phyloP scores from a whole-genome alignment of 805 yeast species.

The Hanseniaspora thailandica region DNA sequence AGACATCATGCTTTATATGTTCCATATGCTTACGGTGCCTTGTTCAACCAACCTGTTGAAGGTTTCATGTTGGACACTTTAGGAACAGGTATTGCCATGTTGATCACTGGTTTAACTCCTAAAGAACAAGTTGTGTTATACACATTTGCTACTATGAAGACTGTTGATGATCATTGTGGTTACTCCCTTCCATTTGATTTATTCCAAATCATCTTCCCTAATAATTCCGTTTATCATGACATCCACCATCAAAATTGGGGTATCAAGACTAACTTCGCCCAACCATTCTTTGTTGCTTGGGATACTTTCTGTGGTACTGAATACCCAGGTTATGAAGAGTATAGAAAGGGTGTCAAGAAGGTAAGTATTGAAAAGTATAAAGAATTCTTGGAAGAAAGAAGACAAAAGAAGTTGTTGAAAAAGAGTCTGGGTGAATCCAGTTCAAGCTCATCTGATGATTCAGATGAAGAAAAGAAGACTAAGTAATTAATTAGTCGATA shows the following conservation, averaged over 20 bases:
- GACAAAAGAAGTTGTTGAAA: slow-evolving; percentile 23
- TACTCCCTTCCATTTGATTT: slow-evolving; percentile 85
- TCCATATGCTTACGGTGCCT: slow-evolving; percentile 93
- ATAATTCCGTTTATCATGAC: slow-evolving; percentile 91
- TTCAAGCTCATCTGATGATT: neutral
- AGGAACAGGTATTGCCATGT: slow-evolving; percentile 78
- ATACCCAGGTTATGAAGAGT: slow-evolving; percentile 54
- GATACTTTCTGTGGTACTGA: slow-evolving; percentile 62
- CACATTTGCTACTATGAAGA: slow-evolving; percentile 85
- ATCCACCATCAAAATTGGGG: slow-evolving; percentile 97
- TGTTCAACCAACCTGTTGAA: slow-evolving; percentile 87
- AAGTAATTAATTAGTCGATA: too few relatives aligned
- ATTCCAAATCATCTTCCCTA: slow-evolving; percentile 83
- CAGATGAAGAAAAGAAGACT: neutral
- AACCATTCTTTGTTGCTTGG: slow-evolving; percentile 95
- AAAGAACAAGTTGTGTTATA: slow-evolving; percentile 66
- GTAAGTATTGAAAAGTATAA: slow-evolving; percentile 57
- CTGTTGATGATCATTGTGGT: slow-evolving; percentile 99
- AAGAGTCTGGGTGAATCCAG: neutral
- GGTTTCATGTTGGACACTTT: slow-evolving; percentile 84
- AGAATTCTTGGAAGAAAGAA: slow-evolving; percentile 39
- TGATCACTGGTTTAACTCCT: slow-evolving; percentile 51
- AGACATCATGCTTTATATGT: slow-evolving; percentile 90
- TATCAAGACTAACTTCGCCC: slow-evolving; percentile 81
- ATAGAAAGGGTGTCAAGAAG: slow-evolving; percentile 51